phyloP scores from a whole-genome alignment of 2,329 filamentous ascomycete genomes.

The Colletotrichum sp. region DNA sequence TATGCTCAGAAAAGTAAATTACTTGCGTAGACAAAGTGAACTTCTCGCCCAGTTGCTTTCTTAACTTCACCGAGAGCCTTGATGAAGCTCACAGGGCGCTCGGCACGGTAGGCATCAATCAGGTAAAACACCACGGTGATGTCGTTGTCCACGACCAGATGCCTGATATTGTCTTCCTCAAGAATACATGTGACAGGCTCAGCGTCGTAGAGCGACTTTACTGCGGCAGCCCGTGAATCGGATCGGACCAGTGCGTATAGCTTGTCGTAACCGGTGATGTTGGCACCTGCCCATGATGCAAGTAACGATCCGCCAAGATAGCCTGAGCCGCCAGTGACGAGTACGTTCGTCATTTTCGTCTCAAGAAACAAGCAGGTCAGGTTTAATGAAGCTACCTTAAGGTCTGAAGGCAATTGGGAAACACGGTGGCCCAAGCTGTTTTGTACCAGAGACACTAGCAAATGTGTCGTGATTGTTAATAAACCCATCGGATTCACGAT shows the following conservation, averaged over 20 bases:
- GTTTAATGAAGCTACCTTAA: too few relatives aligned
- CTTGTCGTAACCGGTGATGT: neutral
- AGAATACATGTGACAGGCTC: neutral
- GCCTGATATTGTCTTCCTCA: neutral
- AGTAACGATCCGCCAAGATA: neutral
- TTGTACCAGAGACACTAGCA: too few relatives aligned
- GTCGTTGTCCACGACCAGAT: neutral
- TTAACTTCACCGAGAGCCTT: neutral
- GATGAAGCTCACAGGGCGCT: neutral
- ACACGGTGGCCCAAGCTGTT: neutral
- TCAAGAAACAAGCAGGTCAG: neutral
- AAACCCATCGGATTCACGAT: neutral
- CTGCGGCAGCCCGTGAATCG: neutral
- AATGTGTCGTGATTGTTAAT: neutral
- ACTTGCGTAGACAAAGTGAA: neutral
- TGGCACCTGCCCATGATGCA: neutral
- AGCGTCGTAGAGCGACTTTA: neutral
- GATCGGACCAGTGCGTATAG: neutral
- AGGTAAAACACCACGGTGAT: neutral
- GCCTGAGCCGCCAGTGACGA: neutral
- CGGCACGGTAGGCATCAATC: neutral
- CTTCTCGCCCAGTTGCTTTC: neutral
- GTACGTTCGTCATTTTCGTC: neutral
- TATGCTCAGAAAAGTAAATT: accelerated
- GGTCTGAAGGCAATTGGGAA: neutral